Evolutionary conservation across 192 early-diverging fungal species (phyloP).

Genomic region (Coemansia sp.): DNA sequence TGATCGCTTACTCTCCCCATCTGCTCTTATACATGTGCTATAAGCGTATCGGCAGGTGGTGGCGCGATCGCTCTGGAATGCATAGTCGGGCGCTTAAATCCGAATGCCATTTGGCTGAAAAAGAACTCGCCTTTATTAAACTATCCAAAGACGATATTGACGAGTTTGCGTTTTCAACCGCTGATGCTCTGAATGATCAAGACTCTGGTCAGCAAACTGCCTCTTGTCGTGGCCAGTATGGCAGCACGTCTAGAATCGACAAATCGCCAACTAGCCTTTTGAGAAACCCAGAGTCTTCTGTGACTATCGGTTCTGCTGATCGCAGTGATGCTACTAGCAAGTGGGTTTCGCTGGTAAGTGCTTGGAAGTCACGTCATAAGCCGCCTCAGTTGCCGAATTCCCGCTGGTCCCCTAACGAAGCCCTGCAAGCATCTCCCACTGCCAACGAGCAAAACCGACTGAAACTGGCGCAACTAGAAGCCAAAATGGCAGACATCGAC

Average conservation of each 20-base stretch:
- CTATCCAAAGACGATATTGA: slow-evolving; percentile 20
- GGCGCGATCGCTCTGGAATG: slow-evolving; percentile 26
- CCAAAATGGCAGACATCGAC: slow-evolving; percentile 22
- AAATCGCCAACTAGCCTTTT: too few relatives aligned
- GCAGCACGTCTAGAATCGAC: too few relatives aligned
- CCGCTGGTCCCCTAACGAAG: not conserved
- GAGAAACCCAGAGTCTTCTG: too few relatives aligned
- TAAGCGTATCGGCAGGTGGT: slow-evolving; percentile 22
- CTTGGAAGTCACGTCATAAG: not conserved
- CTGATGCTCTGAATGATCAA: not conserved
- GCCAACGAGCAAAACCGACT: not conserved
- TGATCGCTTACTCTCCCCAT: slow-evolving; percentile 31
- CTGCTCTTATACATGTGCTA: slow-evolving; percentile 17
- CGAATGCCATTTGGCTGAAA: slow-evolving; percentile 32
- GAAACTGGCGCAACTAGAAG: slow-evolving; percentile 15
- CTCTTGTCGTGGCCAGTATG: too few relatives aligned
- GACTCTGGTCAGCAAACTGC: too few relatives aligned
- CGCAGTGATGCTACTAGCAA: not conserved
- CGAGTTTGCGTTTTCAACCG: slow-evolving; percentile 16
- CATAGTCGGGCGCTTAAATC: slow-evolving; percentile 17
- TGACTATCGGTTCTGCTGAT: not conserved
- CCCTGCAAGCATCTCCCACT: not conserved
- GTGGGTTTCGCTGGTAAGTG: not conserved
- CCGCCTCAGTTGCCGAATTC: not conserved
- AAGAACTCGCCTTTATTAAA: slow-evolving; percentile 29